Evolutionary conservation across 1,139 yeast species (phyloP), one percentile per base, ranked within the genome.

Genomic region (Groenewaldozyma sp.): DNA sequence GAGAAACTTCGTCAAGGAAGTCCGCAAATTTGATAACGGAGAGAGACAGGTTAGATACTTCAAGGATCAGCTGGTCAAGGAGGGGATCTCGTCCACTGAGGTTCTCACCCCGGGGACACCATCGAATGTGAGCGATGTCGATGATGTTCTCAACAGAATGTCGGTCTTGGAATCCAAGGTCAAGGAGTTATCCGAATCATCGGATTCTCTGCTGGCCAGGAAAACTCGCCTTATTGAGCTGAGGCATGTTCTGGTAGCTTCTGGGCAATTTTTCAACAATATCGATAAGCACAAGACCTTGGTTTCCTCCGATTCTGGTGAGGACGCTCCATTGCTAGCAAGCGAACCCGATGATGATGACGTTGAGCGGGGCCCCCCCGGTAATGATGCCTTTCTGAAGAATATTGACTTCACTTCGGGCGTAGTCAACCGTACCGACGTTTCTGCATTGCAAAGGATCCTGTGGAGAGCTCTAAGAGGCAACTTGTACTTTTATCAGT

Each of bases 401-500:
- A 66, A 68, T 45, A 68, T 71, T 20, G 73, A 68, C 41, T 84
- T 82, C 51, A 78, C 88, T 31, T 71, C 93, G 20, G 98, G 98
- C 51, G 84, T 86, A 7, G 81, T 93, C 38, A 74, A 77, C 45
- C 74, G 93, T 44, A 74, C 73, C 20, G 82, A 82, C 56, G 76
- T 81, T 39, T 67, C 70, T 36, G 71, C 82, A 3, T 67, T 91
- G 50, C 94, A 87, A 58, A 83, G 86, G 52, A 86, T 93, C 40
- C 69, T 93, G 48, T 91, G 97, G 97, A 75, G 98, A 63, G 78
- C 79, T 2, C 70, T 91, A 51, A 78, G 96, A 61, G 96, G 98
- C 58, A 88, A 88, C 60, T 67, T 91, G 54, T 82, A 72, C 59
- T 78, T 86, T 62, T 77, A 76, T 50, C 76, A 78, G 49, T 73